phyloP scores from a whole-genome alignment of 345 rosid species.

The Melaleuca alternifolia region DNA sequence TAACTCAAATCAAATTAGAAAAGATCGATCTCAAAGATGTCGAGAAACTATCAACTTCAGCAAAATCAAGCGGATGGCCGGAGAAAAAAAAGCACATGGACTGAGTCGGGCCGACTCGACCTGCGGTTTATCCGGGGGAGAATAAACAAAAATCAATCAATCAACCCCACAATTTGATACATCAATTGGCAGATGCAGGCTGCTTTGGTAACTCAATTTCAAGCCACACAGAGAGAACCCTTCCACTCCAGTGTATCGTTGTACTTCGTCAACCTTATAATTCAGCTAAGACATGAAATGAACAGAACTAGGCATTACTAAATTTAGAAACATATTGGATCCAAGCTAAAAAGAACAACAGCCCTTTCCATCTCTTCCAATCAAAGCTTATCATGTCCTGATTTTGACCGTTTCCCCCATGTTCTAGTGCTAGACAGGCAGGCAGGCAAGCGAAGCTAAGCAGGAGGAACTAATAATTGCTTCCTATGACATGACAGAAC shows the following conservation, averaged over 20 bases:
- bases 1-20: not conserved
- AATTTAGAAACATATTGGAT: not conserved
- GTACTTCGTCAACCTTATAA: not conserved
- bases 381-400: no score
- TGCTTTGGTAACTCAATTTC: not conserved
- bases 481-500: not conserved
- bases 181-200: not conserved
- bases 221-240: not conserved
- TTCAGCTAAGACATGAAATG: not conserved
- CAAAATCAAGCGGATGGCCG: not conserved
- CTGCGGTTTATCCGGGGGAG: not conserved
- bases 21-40: not conserved
- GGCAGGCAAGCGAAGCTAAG: not conserved
- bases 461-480: not conserved
- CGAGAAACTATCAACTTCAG: not conserved
- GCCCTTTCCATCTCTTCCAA: not conserved
- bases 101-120: not conserved
- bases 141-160: no score
- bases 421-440: no score
- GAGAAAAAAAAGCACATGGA: not conserved
- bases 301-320: not conserved
- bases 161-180: not conserved
- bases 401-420: no score
- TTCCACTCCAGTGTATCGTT: not conserved
- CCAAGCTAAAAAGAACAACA: not conserved